Base-by-base conservation (phyloP, 2,329 filamentous ascomycete species). In the Arthrobotrys conoides region DNA sequence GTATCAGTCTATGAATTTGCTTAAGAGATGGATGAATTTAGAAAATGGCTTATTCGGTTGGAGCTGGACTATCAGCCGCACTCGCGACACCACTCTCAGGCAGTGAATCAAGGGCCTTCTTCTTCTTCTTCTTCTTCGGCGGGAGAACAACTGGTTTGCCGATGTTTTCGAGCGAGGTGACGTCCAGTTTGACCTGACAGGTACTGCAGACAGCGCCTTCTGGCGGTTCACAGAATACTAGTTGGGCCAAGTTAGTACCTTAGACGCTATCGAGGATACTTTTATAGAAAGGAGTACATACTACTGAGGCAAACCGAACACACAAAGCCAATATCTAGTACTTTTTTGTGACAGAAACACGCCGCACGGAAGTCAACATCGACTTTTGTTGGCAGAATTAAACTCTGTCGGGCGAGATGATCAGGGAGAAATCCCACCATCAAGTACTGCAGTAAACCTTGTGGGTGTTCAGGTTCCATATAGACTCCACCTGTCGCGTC, bases 311-410 rank as follows among this genome's bases (percentile, higher is more conserved):
- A 99, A 81, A 99, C 94, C 79, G 93, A 97, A 86, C 96, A 99
- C 44, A 99, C 95, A 83, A 93, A 99, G 8, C 94, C 96, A 0
- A 94, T 90, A 84, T 97, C 93, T 51, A 99, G 91, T 20, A 98
- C 93, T 41, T 90, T 90, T 64, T 95, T 89, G 85, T 99, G 96
- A 84, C 96, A 99, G 86, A 99, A 99, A 84, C 96, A 99, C 2
- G 96, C 96, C n/a, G 96, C 95, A 51, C 96, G 90, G 84, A 99
- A 99, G 85, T 99, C 96, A 51, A 99, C 94, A 53, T 92, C 91
- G 71, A 94, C 92, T 44, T 93, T 91, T 6, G 92, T 93, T 0
- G 96, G 94, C 3, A 91, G 87, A 49, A 97, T 88, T 49, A 99
- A 86, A 73, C 91, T 88, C 55, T 88, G 84, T 9, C 91, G 86